These are phyloP conservation scores for Fraxinus anomala DNA, from an alignment of 257 asterid genomes.

Conservation along the genomic window DNA sequence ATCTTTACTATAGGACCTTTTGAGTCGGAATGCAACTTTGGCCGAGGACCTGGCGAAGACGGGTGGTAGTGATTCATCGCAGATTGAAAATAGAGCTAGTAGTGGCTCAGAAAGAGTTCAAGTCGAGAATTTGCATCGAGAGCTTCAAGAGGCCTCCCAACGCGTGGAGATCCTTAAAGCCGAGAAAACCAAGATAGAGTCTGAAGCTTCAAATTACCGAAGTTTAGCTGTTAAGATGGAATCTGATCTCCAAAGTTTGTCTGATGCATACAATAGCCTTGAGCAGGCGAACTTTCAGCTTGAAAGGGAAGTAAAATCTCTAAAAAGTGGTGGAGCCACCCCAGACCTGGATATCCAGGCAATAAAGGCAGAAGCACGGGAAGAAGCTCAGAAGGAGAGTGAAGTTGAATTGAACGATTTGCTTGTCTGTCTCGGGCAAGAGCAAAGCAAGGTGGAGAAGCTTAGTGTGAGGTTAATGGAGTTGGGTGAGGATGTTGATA, in stretches of 20 bases:
- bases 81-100: conserved; percentile 50
- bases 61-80: conserved; percentile 58
- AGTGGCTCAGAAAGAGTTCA: conserved; percentile 69
- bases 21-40: conserved; percentile 77
- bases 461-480: conserved; percentile 56
- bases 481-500: conserved; percentile 6
- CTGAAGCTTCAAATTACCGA: conserved; percentile 55
- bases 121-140: conserved; percentile 69
- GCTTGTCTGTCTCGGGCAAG: conserved; percentile 96
- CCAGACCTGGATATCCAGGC: conserved; percentile 61
- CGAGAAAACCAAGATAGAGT: conserved; percentile 65
- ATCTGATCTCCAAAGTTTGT: conserved; percentile 82
- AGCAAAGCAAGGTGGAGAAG: conserved; percentile 90
- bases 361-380: conserved; percentile 75
- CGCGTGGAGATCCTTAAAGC: conserved; percentile 66
- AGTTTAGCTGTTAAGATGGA: conserved; percentile 63
- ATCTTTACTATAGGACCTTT: conserved; percentile 58
- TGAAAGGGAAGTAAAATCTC: conserved; percentile 64
- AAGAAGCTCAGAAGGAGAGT: conserved; percentile 87
- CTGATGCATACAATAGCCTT: conserved; percentile 92
- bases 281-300: conserved; percentile 78
- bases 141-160: conserved; percentile 66
- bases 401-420: conserved; percentile 83
- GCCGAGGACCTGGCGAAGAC: conserved; percentile 75
- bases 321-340: conserved; percentile 54